Base-by-base conservation (phyloP, 2,329 filamentous ascomycete genomes). In the Orbilia ellipsospora region DNA sequence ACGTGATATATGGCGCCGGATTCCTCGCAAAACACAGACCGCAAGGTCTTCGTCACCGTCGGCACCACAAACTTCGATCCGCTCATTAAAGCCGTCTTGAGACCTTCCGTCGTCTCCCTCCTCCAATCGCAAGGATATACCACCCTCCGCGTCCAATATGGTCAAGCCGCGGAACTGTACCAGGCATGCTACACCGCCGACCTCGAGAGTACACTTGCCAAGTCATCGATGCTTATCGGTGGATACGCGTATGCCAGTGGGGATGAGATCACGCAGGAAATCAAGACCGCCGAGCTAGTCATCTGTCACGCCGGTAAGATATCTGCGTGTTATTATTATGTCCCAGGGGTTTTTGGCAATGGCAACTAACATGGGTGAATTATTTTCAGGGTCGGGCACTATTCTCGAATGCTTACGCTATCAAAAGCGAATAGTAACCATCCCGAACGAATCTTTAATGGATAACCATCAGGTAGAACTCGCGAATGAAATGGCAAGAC, bases 381-480 rank as follows among this genome's bases (percentile, higher is more conserved):
- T 36, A 7, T 10, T 16, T 51, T 3, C 2, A 97, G 94, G 94
- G 15, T 94, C 94, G 12, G 95, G 95, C 7, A 93, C 92, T 2
- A 93, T 98, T 28, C 86, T 98, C 0, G 93, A 94, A 81, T 92
- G 90, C 0, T 87, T 96, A 77, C 88, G 92, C 51, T 84, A 91
- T 62, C 87, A 88, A 13, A 84, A 93, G 0, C 90, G 92, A 1
- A 84, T 98, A n/a, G 87, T 99, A 59, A 92, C 97, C 0, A 93
- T 99, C 1, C 92, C 94, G 1, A 99, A 99, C 81, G 86, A 89
- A 1, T 85, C 85, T 5, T 87, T 99, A 0, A 87, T 97, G 79
- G 90, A 96, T 80, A 94, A 99, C 80, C 95, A 99, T 81, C 95
- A 99, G 82, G 87, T 89, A 18, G 93, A 98, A 82, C 87, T 99